A percentile compares a stretch with the other conserved stretches of the same genome.
phyloP scores from a whole-genome alignment of 73 alveolate genomes.

The Paramecium caudatum region DNA sequence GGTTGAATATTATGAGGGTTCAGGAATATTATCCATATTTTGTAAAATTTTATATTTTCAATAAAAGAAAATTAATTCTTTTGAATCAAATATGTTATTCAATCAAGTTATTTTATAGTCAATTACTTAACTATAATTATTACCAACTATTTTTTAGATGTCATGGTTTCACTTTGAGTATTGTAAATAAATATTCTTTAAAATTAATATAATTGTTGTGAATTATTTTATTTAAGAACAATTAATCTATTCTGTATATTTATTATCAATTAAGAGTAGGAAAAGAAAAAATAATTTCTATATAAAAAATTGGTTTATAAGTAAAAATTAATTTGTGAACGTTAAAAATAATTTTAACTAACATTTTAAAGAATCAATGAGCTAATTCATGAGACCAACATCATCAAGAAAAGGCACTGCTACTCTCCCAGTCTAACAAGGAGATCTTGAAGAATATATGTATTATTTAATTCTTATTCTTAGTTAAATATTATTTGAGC shows the following conservation, averaged over 20 bases:
- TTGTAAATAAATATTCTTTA: no score
- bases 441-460: constrained; percentile 65
- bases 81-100: not conserved
- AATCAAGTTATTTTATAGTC: not conserved
- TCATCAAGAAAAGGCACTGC: constrained; percentile 25
- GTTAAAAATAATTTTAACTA: not conserved
- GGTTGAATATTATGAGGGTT: not conserved
- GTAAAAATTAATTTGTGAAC: constrained; percentile 3
- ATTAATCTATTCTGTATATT: not conserved
- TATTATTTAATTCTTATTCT: not conserved
- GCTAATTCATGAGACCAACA: constrained; percentile 25
- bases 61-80: not conserved
- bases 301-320: not conserved
- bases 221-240: no score
- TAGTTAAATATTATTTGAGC: constrained; percentile 71
- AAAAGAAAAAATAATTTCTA: not conserved
- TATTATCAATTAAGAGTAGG: not conserved
- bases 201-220: no score
- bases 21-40: not conserved
- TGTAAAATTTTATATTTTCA: no score
- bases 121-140: not conserved
- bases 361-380: constrained; percentile 1
- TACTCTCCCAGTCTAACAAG: constrained; percentile 39
- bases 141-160: no score
- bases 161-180: no score